Evolutionary conservation across 2,329 filamentous ascomycete genomes (phyloP), one percentile per base, ranked within the genome.

Genomic region (Aspergillus brunneoviolaceus): DNA sequence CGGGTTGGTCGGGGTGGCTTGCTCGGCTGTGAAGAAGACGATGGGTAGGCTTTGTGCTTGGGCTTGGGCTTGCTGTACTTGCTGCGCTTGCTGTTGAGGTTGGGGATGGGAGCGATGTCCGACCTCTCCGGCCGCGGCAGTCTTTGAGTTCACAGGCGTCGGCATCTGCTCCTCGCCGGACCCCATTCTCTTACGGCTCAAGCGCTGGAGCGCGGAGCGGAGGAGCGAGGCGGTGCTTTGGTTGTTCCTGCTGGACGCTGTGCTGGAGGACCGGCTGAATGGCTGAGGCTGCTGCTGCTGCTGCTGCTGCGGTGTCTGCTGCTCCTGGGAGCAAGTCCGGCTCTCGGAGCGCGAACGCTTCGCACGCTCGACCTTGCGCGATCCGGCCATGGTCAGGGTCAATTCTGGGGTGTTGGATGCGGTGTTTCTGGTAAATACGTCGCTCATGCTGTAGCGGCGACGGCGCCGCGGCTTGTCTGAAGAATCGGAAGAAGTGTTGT

Each of bases 391-490:
- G 14, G 16, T 7, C n/a, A 45, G 16, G 19, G 39, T 45, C 27
- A 29, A 7, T 9, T 29, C 27, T 9, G 14, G 4, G 16, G 16
- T n/a, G 5, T 19, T 16, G 11, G 54, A 48, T 9, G 56, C 31
- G 33, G 49, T 63, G 14, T 5, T 12, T 4, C 59, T 21, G 10
- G 33, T 33, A 5, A 65, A 51, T 19, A 60, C 63, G 47, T 73
- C 70, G 56, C 59, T 69, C 63, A 72, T 69, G 63, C 70, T 72
- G 56, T 66, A 67, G 9, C 68, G 70, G 25, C 71, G 62, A n/a
- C 55, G 56, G 39, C 52, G 53, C 55, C 62, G 53, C 62, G 45
- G 39, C 16, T 45, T 45, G 39, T 16, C 16, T 1, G 16, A 4
- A 16, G 39, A 16, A 9, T 5, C 4, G 35, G 35, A 45, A 2